Conservation (phyloP, 2,329 filamentous ascomycete genomes). For the Penicillium corylophilum region DNA sequence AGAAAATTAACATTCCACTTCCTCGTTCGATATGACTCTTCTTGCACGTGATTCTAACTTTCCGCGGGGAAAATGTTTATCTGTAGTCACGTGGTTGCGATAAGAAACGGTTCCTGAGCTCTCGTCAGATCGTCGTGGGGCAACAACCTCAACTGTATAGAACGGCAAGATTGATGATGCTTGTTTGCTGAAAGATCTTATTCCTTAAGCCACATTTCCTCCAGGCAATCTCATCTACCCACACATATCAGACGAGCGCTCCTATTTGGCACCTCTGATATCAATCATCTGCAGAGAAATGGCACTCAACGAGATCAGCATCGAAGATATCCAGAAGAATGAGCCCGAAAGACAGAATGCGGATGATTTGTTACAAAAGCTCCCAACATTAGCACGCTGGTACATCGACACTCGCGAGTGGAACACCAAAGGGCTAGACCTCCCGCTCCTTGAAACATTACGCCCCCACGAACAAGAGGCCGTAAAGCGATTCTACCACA, state of each 20-base stretch:
- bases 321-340: constrained; percentile 7
- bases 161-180: not conserved
- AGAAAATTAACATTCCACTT: not conserved
- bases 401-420: constrained; percentile 45
- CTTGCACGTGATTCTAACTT: constrained; percentile 14
- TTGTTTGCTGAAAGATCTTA: not conserved
- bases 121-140: not conserved
- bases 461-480: constrained; percentile 51
- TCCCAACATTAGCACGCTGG: constrained; percentile 38
- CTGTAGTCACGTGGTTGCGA: constrained; percentile 11
- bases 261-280: not conserved
- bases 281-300: constrained; percentile 6
- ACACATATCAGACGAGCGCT: not conserved
- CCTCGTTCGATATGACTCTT: constrained; percentile 21
- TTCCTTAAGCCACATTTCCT: not conserved
- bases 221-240: not conserved
- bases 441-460: constrained; percentile 44
- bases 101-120: constrained; percentile 1
- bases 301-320: constrained; percentile 14
- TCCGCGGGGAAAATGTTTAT: constrained; percentile 18
- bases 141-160: not conserved
- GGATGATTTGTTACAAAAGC: constrained; percentile 1
- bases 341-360: constrained; percentile 1
- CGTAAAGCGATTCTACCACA: constrained; percentile 51
- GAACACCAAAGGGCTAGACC: constrained; percentile 25